These are phyloP conservation scores for Daucus carota DNA, from an alignment of 129 eudicot genomes.

Conservation along the genomic window DH1_v3.0 NC_030382.2:36615501-36616000, in stretches of 20 bases:
- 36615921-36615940: constrained; percentile 95
- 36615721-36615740: not conserved
- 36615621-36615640: not conserved
- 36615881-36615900: constrained; percentile 97
- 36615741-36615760: not conserved
- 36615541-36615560: not conserved
- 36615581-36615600: not conserved
- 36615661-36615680: not conserved
- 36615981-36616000: constrained; percentile 29
- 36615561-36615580: not conserved
- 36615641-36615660: not conserved
- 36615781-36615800: not conserved
- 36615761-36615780: not conserved
- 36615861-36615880: constrained; percentile 80
- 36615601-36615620: not conserved
- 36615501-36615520: not conserved
- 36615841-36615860: not conserved
- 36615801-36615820: not conserved
- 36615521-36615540: not conserved
- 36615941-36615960: constrained; percentile 91
- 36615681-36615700: not conserved
- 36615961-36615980: constrained; percentile 90
- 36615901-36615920: constrained; percentile 94
- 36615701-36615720: not conserved
- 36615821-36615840: not conserved